Conservation (phyloP, 192 early-diverging fungal species). For the Podila minutissima region DNA sequence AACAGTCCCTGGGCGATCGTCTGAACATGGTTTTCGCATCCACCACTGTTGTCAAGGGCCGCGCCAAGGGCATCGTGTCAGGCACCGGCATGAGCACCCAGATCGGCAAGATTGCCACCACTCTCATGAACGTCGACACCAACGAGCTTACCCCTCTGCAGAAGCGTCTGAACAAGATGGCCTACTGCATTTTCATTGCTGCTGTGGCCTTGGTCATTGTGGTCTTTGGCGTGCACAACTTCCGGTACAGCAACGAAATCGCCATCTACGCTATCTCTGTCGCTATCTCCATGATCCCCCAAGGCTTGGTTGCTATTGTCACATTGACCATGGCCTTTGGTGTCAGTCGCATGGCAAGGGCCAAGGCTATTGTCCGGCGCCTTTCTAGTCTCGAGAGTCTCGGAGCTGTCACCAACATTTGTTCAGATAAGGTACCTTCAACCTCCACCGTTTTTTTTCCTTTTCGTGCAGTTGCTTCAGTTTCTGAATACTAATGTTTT, state of each 20-base stretch:
- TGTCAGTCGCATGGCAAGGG: slow-evolving; percentile 84
- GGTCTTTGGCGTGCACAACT: slow-evolving; percentile 79
- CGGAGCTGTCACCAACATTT: slow-evolving; percentile 92
- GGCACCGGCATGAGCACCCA: slow-evolving; percentile 85
- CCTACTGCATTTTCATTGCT: slow-evolving; percentile 79
- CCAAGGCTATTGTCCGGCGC: slow-evolving; percentile 89
- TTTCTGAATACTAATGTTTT: background rate
- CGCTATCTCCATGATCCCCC: slow-evolving; percentile 92
- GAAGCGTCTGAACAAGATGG: slow-evolving; percentile 73
- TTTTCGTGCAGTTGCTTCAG: slow-evolving; percentile 43
- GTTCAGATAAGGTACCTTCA: slow-evolving; percentile 94
- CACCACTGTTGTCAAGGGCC: slow-evolving; percentile 89
- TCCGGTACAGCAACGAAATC: slow-evolving; percentile 67
- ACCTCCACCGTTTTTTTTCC: slow-evolving; percentile 67
- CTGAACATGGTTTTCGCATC: slow-evolving; percentile 90
- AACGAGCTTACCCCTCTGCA: slow-evolving; percentile 70
- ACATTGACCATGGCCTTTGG: slow-evolving; percentile 94
- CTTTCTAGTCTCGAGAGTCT: slow-evolving; percentile 88
- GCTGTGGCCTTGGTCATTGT: slow-evolving; percentile 81
- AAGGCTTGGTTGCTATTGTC: slow-evolving; percentile 90
- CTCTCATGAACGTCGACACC: slow-evolving; percentile 70
- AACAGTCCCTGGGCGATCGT: slow-evolving; percentile 86
- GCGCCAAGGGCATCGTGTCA: slow-evolving; percentile 89
- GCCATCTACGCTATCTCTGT: slow-evolving; percentile 83
- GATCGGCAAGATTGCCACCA: slow-evolving; percentile 90